Evolutionary conservation across 108 stramenopile species (phyloP), one percentile per base, ranked within the genome.

Genomic region (Chaetoceros muelleri): DNA sequence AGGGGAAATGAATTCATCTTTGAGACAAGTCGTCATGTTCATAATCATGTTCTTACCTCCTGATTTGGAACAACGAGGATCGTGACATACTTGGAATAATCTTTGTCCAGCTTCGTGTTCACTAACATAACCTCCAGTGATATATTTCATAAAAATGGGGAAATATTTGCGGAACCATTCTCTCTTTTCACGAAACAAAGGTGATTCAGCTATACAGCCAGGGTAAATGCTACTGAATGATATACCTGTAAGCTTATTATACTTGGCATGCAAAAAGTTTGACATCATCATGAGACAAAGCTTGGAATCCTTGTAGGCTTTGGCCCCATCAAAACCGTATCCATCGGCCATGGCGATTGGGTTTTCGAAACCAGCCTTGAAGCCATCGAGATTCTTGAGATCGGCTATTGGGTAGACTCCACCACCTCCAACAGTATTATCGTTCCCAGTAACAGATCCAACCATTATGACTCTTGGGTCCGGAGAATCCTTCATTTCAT

Each of bases 261-360:
- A 85, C 62, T 81, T 75, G 5, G 78, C 68, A 28, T 66, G 65
- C 24, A 66, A 58, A 16, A 49, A 5, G 26, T 54, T 54, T 17
- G 53, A 17, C 58, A 73, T 56, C 73, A 81, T 81, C 80, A 81
- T 76, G 48, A 87, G 61, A 50, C 84, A 86, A 25, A 92, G 62
- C 55, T 92, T 92, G 34, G 80, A 82, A 69, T 93, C 92, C 53
- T 93, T 93, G 82, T 93, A 93, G 27, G 92, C 85, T 69, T 93
- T 93, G 58, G 92, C 92, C 23, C 92, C 92, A 68, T 77, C 79
- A 55, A 93, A 93, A 17, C 82, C 83, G 52, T 93, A 89, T 2
- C 92, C 92, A 63, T 93, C 92, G 10, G 85, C 81, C 92, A 93
- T 93, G 31, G 70, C 70, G 65, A 93, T 73, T 19, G 92, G 92